Evolutionary conservation across 345 rosid genomes (phyloP).

Genomic region (Lepidium sativum): DNA sequence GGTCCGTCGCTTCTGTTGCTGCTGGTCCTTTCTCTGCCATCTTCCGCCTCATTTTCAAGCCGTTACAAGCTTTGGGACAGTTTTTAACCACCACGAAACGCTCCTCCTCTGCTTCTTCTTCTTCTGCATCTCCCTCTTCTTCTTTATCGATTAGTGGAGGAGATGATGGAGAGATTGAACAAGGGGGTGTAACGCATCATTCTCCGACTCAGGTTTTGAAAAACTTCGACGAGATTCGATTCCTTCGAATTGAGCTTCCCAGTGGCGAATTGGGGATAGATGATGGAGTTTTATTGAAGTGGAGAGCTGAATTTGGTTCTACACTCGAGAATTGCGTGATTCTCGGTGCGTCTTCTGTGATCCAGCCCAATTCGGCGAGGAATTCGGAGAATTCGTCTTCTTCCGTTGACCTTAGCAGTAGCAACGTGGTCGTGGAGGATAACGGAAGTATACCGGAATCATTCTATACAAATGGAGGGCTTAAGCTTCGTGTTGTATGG

Average conservation of each 20-base stretch:
- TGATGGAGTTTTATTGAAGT: constrained; percentile 72
- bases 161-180: constrained; percentile 57
- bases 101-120: background rate
- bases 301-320: constrained; percentile 96
- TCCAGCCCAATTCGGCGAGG: constrained; percentile 15
- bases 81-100: constrained; percentile 44
- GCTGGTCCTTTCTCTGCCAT: constrained; percentile 22
- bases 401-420: background rate
- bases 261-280: constrained; percentile 82
- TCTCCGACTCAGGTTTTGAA: constrained; percentile 88
- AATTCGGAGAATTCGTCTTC: background rate
- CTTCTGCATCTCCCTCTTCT: background rate
- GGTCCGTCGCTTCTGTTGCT: constrained; percentile 27
- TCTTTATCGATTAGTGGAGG: constrained; percentile 30
- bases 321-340: constrained; percentile 88
- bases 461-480: constrained; percentile 86
- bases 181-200: constrained; percentile 88
- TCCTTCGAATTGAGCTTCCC: constrained; percentile 79
- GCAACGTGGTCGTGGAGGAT: constrained; percentile 36
- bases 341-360: constrained; percentile 78
- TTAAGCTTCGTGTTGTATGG: constrained; percentile 95
- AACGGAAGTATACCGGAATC: constrained; percentile 89
- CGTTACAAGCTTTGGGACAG: constrained; percentile 63
- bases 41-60: constrained; percentile 51
- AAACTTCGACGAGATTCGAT: constrained; percentile 83